Evolutionary conservation across 2,329 filamentous ascomycete genomes (phyloP), one percentile per base, ranked within the genome.

Genomic region (Cytospora schulzeri): DNA sequence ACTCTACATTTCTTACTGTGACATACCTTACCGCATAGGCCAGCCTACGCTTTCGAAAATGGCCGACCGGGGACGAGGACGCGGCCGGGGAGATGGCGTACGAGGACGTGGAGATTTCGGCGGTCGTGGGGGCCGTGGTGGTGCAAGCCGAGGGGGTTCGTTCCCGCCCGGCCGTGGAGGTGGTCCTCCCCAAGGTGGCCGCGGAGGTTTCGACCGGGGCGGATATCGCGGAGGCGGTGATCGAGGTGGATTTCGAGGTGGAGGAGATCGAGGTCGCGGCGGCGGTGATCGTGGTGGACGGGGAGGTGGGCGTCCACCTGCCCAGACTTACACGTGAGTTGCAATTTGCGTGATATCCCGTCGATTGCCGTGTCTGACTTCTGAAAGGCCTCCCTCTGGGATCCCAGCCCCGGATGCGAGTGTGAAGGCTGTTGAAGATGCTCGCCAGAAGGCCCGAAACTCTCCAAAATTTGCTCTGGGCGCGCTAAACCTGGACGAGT

Each of bases 361-460:
- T 35, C 24, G 9, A 15, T 35, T 11, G 6, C 5, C 12, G 8
- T 48, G 11, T 17, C 38, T 62, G 17, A 61, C 33, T 6, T 52
- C 14, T 1, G 24, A 29, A 33, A n/a, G 3, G 24, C 58, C 50
- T 19, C 41, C n/a, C 55, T 35, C 29, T 2, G 57, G 35, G 24
- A 26, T 22, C 12, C 65, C 65, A 2, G 29, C 11, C 7, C 58
- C 65, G 8, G 65, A 67, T 22, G 7, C 22, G 4, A 6, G 33
- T 17, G 65, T 67, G 1, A 51, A 45, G 33, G 15, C 15, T 3
- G 52, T 65, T 15, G 65, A 67, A 26, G 55, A 65, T 57, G 65
- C 55, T 29, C 65, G 65, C 17, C 65, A 67, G 45, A 38, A 59
- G 33, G 50, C 65, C 9, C 65, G 65, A 26, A 61, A 53, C 11